Base-by-base conservation (phyloP, 1,284 basidiomycete species). In the Cutaneotrichosporon sp. region DNA sequence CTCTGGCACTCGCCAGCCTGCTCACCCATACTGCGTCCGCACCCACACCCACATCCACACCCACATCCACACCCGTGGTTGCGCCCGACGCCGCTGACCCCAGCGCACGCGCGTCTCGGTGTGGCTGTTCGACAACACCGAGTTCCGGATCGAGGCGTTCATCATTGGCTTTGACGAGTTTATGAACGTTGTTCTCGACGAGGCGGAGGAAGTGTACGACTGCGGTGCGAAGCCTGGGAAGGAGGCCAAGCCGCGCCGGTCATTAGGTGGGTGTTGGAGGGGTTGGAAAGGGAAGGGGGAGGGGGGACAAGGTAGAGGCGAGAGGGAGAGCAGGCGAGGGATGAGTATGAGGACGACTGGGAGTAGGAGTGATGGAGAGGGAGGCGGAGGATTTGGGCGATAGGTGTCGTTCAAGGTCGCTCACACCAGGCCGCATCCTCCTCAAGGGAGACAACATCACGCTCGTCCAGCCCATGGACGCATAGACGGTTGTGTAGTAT, bases 101-200 rank as follows among this genome's bases (percentile, higher is more conserved):
- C 81, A 97, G 90, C 89, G 88, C 84, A 83, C 86, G 62, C 91
- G 90, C 81, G 90, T 98, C 47, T 86, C 89, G 34, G 88, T 99
- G 73, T 99, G 97, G 97, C 83, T 99, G 65, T 99, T 95, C 77
- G 97, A 99, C 80, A 98, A 98, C 80, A 86, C 89, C 68, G 94
- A 98, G 76, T 95, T 97, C 89, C 87, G 96, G 66, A 89, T 99
- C 69, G 95, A 99, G 82, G 97, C 96, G 63, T 87, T 88, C 81
- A 98, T 99, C 81, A 90, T 95, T 82, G 97, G 97, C 26, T 99
- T 99, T 76, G 97, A 99, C 80, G 97, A 99, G 81, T 99, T 99
- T 82, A 99, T 99, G 97, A 99, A 99, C 79, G 84, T 99, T 22
- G 92, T 97, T 26, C 83, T 97, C n/a, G 94, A 97, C 74, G 92